Base-by-base conservation (phyloP, 2,329 filamentous ascomycete species). In the Penicillium sp. region DNA sequence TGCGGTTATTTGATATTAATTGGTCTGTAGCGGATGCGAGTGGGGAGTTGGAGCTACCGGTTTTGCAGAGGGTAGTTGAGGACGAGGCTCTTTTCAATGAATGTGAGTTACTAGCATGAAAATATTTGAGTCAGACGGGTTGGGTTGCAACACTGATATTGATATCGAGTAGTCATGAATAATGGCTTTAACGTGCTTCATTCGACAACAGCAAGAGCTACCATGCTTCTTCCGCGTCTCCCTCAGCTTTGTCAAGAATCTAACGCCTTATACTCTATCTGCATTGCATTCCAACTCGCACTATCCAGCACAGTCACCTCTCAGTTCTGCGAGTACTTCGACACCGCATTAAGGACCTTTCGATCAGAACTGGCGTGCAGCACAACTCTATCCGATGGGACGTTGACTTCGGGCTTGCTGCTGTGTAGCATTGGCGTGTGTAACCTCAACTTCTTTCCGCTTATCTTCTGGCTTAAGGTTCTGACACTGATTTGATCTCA, bases 361-460 rank as follows among this genome's bases (percentile, higher is more conserved):
- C 65, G 70, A 49, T 56, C 60, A 5, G 70, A 72, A 39, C 58
- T 72, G 33, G 60, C 61, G 11, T 59, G 53, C 27, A 67, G 60
- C 39, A 58, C 60, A 16, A 60, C 47, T 6, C 56, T 72, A 9
- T 58, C 62, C 2, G 69, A 72, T 59, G 67, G 64, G 4, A 72
- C 68, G 5, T 44, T 72, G 16, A 64, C 65, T 23, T 67, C 70
- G 5, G 70, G 69, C 0, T 50, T 72, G 6, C 61, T 72, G 7
- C 27, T 72, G 38, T 72, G 69, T 55, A 72, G 62, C 41, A 72
- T 71, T 52, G 69, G 67, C 15, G 68, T 72, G 54, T 46, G 68
- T 68, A 10, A 45, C 50, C 27, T 11, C 23, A 33, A 23, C 31
- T 38, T 10, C 29, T 19, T 52, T 44, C 38, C 13, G 44, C 39